Conservation (phyloP, 495 filamentous ascomycete genomes). For the Neurospora africana region DNA sequence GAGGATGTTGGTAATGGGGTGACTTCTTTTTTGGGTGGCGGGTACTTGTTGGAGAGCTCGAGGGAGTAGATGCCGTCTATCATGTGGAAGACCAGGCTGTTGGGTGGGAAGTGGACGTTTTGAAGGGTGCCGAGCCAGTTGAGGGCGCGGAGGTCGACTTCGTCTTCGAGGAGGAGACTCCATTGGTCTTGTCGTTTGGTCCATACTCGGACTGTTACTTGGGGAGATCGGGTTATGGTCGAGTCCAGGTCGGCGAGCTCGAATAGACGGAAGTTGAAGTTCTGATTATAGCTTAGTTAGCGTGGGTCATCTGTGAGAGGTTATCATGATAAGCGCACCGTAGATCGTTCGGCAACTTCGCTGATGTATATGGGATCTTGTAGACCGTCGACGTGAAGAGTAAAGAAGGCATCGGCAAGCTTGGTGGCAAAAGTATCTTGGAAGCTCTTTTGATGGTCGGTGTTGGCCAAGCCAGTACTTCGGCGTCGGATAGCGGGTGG, state of each 20-base stretch:
- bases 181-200: constrained; percentile 52
- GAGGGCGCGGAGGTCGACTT: constrained; percentile 57
- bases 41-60: constrained; percentile 34
- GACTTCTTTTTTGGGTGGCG: constrained; percentile 33
- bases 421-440: constrained; percentile 59
- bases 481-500: constrained; percentile 43
- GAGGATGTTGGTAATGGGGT: constrained; percentile 52
- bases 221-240: constrained; percentile 50
- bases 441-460: constrained; percentile 67
- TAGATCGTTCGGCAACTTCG: constrained; percentile 66
- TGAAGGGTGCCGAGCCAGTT: constrained; percentile 76
- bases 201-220: constrained; percentile 67
- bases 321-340: constrained; percentile 32
- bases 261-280: constrained; percentile 82
- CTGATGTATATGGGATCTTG: constrained; percentile 81
- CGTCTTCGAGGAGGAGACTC: constrained; percentile 59
- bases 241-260: constrained; percentile 63
- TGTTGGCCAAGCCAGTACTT: constrained; percentile 60
- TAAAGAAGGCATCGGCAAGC: constrained; percentile 85
- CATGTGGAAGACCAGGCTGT: constrained; percentile 81
- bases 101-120: constrained; percentile 68
- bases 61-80: constrained; percentile 79
- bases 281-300: constrained; percentile 28
- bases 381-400: constrained; percentile 57
- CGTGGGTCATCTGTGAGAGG: not conserved